These are phyloP conservation scores for Neobulgaria alba DNA, from an alignment of 2,329 filamentous ascomycete species.

Conservation along the genomic window DNA sequence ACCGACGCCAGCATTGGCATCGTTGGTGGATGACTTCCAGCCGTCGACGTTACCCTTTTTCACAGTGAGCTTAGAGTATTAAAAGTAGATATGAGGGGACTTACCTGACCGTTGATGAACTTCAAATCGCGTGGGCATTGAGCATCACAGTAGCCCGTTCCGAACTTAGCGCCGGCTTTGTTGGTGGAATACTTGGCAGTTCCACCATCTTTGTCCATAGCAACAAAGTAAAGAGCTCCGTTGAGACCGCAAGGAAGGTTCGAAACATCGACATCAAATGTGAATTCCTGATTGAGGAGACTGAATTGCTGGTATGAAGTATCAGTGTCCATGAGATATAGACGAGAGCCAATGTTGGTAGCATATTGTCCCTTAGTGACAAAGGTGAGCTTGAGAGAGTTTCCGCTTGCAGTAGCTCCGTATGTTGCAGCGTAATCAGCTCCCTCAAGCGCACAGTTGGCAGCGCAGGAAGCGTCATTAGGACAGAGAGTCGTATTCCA, in stretches of 20 bases:
- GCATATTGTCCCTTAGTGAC: slow-evolving; percentile 37
- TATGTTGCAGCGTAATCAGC: slow-evolving; percentile 44
- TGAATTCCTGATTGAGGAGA: slow-evolving; percentile 59
- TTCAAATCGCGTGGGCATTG: slow-evolving; percentile 46
- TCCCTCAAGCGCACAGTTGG: slow-evolving; percentile 44
- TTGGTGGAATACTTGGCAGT: slow-evolving; percentile 40
- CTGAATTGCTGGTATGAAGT: slow-evolving; percentile 57
- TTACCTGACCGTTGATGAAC: slow-evolving; percentile 44
- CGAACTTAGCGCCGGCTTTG: slow-evolving; percentile 49
- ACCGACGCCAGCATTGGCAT: slow-evolving; percentile 43
- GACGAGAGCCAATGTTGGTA: slow-evolving; percentile 44
- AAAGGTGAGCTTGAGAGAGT: slow-evolving; percentile 46
- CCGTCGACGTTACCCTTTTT: slow-evolving; percentile 43
- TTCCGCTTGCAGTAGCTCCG: slow-evolving; percentile 43
- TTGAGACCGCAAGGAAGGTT: slow-evolving; percentile 63
- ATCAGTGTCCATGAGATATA: slow-evolving; percentile 51
- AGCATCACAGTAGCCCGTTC: slow-evolving; percentile 56
- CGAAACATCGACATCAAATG: slow-evolving; percentile 64
- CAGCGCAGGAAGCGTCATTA: slow-evolving; percentile 35
- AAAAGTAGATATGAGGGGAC: slow-evolving; percentile 1
- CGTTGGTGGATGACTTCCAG: slow-evolving; percentile 38
- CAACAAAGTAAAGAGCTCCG: slow-evolving; percentile 58
- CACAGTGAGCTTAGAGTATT: not conserved
- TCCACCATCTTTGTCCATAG: slow-evolving; percentile 57
- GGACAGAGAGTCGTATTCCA: slow-evolving; percentile 35